Evolutionary conservation across 2,329 filamentous ascomycete species (phyloP).

Genomic region (Leptosphaerulina australis): DNA sequence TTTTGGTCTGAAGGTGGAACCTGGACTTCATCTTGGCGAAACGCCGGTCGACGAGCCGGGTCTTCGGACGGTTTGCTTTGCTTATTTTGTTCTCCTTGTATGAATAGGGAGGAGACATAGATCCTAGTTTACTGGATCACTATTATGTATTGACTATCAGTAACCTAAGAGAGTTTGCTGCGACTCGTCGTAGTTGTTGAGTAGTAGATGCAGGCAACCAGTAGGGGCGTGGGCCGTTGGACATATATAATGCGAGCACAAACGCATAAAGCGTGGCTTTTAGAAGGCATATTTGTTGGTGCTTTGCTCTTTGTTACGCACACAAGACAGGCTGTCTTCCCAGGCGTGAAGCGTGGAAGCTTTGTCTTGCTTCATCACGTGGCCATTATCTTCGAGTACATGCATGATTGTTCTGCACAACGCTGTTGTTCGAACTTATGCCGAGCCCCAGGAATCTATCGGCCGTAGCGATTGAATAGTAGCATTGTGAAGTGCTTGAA

Average conservation of each 20-base stretch:
- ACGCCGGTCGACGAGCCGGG: conserved; percentile 21
- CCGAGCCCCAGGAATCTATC: not conserved
- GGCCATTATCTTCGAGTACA: conserved; percentile 24
- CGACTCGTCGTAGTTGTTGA: conserved; percentile 1
- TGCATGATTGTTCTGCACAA: conserved; percentile 21
- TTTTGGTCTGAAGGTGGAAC: conserved; percentile 13
- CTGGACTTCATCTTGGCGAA: conserved; percentile 7
- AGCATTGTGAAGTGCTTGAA: conserved; percentile 16
- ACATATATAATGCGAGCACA: conserved; percentile 36
- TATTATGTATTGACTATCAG: not conserved
- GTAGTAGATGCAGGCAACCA: conserved; percentile 13
- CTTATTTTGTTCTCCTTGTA: conserved; percentile 16
- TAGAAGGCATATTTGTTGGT: conserved; percentile 31
- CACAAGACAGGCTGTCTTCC: conserved; percentile 26
- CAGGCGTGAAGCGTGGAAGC: conserved; percentile 26
- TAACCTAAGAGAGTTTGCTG: conserved; percentile 19
- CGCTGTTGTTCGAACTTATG: conserved; percentile 10
- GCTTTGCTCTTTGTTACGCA: conserved; percentile 38
- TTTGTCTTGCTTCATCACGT: conserved; percentile 32
- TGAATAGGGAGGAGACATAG: conserved; percentile 1
- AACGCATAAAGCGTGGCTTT: conserved; percentile 32
- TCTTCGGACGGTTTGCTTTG: conserved; percentile 18
- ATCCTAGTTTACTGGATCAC: not conserved
- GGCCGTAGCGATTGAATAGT: not conserved
- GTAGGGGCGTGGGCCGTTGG: conserved; percentile 19